Evolutionary conservation across 768 basidiomycete species (phyloP), one percentile per base, ranked within the genome.

Genomic region (Lactarius evosmus): DNA sequence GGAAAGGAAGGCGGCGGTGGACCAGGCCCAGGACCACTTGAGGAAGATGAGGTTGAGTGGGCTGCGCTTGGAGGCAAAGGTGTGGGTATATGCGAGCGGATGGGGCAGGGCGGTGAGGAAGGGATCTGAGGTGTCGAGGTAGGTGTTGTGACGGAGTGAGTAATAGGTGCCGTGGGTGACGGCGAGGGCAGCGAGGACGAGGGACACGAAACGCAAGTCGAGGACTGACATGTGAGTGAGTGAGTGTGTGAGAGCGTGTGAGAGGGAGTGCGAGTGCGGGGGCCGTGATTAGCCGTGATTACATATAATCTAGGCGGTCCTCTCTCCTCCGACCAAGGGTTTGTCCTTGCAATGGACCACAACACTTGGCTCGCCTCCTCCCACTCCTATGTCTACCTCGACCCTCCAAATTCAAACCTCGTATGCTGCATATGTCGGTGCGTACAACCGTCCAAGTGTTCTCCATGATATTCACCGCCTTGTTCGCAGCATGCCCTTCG

Each of bases 1-100:
- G 60, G 81, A 69, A 60, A 86, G 70, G 70, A 91, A 93, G 0
- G 83, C 79, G 36, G 78, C 78, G 7, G 91, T 81, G 1, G 94
- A 95, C 94, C 95, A 97, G 0, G 77, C 92, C 95, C 96, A 97
- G 27, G 89, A 85, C 58, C 83, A 80, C 76, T 98, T 98, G 72
- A 95, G 92, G 76, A 96, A 95, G 69, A 83, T 77, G 62, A 87
- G 81, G 71, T 98, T 98, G 72, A 98, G 80, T 1, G 82, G 55
- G 72, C 95, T 98, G 68, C 80, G 75, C 74, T 95, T 95, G 69
- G 78, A 81, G 12, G 95, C 93, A 70, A 93, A 93, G 75, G 86
- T 88, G 73, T 89, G 79, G 0, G 85, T 75, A 12, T 73, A 61
- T 61, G 84, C 76, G 34, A 91, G 82, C 2, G 81, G 87, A 68